Evolutionary conservation across 2,329 filamentous ascomycete genomes (phyloP), one percentile per base, ranked within the genome.

Genomic region (Paracoccidioides lutzii): DNA sequence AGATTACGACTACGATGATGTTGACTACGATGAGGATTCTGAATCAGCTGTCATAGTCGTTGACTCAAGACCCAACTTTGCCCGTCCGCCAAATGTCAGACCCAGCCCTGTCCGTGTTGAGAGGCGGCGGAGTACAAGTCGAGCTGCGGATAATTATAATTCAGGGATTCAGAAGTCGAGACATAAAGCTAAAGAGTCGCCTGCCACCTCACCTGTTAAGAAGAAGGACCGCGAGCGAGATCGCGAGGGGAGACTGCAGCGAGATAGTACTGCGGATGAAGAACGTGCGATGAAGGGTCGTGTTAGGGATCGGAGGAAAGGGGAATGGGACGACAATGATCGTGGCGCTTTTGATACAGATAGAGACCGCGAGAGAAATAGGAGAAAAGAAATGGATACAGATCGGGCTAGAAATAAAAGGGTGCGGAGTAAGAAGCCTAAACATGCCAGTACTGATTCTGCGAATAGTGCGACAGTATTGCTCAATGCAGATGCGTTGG

Each of bases 401-500:
- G 22, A 51, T 15, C 32, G 15, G 14, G 15, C 35, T 7, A 33
- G 15, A 6, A 37, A 41, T 7, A 33, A 22, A 4, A 37, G 37
- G 9, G 22, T 2, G 22, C 43, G 42, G 52, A 57, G 62, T 59
- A 60, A 28, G 1, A 45, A 56, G 53, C 64, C 60, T 58, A 75
- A 72, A 62, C 70, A 69, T 65, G 62, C 66, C 45, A 73, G 71
- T 48, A 68, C 66, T 0, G 72, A 73, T 37, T 75, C 73, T 14
- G 68, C 71, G 5, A 72, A 70, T 59, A 75, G 72, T 59, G 67
- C 66, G 7, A 71, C 70, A 0, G 68, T 71, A 58, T 58, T 75
- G 12, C 63, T 82, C 64, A 68, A 74, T 70, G 58, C 66, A 2
- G 79, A 81, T 62, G 82, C 84, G 4, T 70, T 90, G 51, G 83